Evolutionary conservation across 1,284 basidiomycete genomes (phyloP), one percentile per base, ranked within the genome.

Genomic region (Boletus sp.): DNA sequence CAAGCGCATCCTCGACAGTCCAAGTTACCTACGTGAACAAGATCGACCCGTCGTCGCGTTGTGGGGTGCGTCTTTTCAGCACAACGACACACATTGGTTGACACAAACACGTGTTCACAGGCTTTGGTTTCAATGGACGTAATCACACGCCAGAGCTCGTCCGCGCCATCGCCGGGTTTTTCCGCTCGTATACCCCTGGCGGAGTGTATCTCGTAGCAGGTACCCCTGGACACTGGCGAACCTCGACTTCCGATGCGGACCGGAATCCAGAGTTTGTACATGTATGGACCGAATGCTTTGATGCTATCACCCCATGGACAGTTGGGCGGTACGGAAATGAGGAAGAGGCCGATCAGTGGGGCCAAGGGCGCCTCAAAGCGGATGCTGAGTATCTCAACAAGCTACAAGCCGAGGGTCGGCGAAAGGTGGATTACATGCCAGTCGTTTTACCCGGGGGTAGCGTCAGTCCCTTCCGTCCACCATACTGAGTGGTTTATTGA

Each of bases 241-340:
- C 81, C 0, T 76, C 78, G 4, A 70, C 72, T 16, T 74, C 74
- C 27, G 87, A 89, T 59, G 81, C 83, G 1, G 82, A 87, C 62
- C 68, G 70, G 5, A 75, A 87, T 54, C 76, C 79, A 0, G 81
- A 69, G 13, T 86, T 85, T 53, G 59, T 82, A 12, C 68, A 76
- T 40, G 72, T 86, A 4, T 88, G 81, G 79, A 69, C 86, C 12
- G 78, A 81, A 23, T 79, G 78, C 32, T 85, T 87, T 51, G 86
- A 89, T 56, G 84, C 84, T 1, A 77, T 89, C 48, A 83, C 80
- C 19, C 86, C 84, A 2, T 89, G 86, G 86, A 86, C 82, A 5
- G 72, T 89, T 12, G 86, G 86, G 1, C 69, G 83, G 36, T 86
- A 78, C 55, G 67, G 68, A 26, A 75, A 73, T 49, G 75, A 81